Evolutionary conservation across 2,329 filamentous ascomycete genomes (phyloP).

Genomic region (Pseudogymnoascus verrucosus): DNA sequence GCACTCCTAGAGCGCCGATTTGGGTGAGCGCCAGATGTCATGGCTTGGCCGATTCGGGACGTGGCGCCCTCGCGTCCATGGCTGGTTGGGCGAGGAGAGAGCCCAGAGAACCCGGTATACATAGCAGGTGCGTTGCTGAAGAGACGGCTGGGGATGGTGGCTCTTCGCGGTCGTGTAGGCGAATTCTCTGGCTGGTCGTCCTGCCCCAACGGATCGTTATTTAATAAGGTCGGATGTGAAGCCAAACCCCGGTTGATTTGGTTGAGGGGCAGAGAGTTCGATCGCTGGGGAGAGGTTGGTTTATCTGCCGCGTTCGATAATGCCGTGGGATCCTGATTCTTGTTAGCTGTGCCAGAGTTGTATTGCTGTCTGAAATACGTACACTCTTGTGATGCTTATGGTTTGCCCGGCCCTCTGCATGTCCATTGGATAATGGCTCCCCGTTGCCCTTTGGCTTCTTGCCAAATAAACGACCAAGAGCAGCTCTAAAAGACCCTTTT

Average conservation of each 20-base stretch:
- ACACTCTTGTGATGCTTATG: conserved; percentile 42
- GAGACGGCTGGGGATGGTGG: conserved; percentile 35
- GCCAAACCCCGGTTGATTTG: conserved; percentile 53
- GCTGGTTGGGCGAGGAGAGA: conserved; percentile 54
- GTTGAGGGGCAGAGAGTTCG: conserved; percentile 50
- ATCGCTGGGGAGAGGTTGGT: conserved; percentile 40
- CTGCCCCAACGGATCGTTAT: conserved; percentile 45
- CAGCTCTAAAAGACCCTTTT: conserved; percentile 49
- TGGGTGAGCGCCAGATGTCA: conserved; percentile 45
- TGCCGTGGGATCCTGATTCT: conserved; percentile 32
- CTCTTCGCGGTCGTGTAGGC: conserved; percentile 32
- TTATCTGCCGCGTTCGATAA: conserved; percentile 28
- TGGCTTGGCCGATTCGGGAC: conserved; percentile 48
- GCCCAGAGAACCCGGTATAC: conserved; percentile 41
- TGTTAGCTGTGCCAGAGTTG: conserved; percentile 11
- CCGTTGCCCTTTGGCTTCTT: conserved; percentile 42
- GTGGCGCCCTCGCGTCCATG: conserved; percentile 42
- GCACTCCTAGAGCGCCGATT: conserved; percentile 53
- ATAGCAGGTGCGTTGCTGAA: conserved; percentile 15
- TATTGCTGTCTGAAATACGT: conserved; percentile 25
- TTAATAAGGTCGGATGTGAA: conserved; percentile 52
- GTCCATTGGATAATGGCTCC: conserved; percentile 11
- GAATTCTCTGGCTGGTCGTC: conserved; percentile 30
- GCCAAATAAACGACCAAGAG: conserved; percentile 50
- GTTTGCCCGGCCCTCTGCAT: conserved; percentile 13